Evolutionary conservation across 2,329 filamentous ascomycete species (phyloP), one percentile per base, ranked within the genome.

Genomic region (Talaromyces pinophilus): DNA sequence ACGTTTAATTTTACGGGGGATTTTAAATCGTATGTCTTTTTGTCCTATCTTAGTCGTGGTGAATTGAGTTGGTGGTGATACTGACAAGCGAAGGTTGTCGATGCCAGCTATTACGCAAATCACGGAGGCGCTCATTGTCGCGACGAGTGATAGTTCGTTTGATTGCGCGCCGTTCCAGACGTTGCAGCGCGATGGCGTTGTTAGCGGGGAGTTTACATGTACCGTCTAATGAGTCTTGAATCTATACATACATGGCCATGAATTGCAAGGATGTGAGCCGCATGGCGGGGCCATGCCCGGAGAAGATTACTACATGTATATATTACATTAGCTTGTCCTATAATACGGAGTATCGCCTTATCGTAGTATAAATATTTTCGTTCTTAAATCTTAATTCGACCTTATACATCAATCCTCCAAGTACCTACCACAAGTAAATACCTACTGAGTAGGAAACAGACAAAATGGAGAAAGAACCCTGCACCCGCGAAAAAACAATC

Each of bases 161-260:
- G 13, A 46, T 30, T 60, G 57, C 15, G 87, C 17, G 85, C 84
- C 5, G 86, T 85, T 25, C 81, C 87, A 46, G 84, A 83, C 61
- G 82, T 84, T 1, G 87, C 87, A 17, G 86, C 87, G 3, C 86
- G 83, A 28, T 89, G 87, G 87, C 86, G 84, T 10, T 89, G 87
- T 74, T 86, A n/a, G 1, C 0, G 57, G 38, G 13, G 15, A 44
- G 10, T 60, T 60, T 15, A 60, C 40, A 4, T 60, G 57, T 30
- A 46, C 57, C 11, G 40, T 60, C 8, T 60, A 35, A 59, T 35
- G 13, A 28, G 11, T 8, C 10, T 40, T 8, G 5, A 40, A 33
- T 19, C 22, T 17, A 30, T 33, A 5, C n/a, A 40, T 5, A 5
- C 15, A 57, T 7, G 17, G 2, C 5, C 17, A 44, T 38, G 33